Base-by-base conservation (phyloP, 257 asterid species). In the Solanum neorickii region DNA sequence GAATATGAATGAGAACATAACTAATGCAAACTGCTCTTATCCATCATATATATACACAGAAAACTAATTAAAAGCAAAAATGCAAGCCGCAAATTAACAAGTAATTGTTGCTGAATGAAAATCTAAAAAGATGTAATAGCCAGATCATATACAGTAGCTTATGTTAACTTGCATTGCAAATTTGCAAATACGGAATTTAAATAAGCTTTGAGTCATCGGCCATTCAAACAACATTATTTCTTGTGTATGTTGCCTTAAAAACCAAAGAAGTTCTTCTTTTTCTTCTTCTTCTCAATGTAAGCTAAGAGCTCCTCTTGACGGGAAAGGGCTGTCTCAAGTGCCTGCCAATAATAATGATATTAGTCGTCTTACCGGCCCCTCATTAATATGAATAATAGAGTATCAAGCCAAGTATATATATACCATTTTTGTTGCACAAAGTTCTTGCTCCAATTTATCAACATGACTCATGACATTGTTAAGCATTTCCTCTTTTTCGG, bases 191-290 rank as follows among this genome's bases (percentile, higher is more conserved):
- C 9, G 1, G 21, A 49, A 82, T 31, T 47, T 80, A 80, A 42
- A 47, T 82, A 49, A 59, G 89, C 82, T 13, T 70, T 35, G 65
- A 21, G 21, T 75, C 44, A 52, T 87, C 1, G 11, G 77, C 82
- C 83, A 86, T 35, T 86, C 60, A 44, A 75, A 23, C 72, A 90
- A 68, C 84, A 88, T 44, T 80, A 88, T 44, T 80, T 69, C 85
- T 80, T 42, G 42, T 25, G 44, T 41, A 41, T n/a, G 44, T 13
- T 83, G 65, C 12, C 27, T 89, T 84, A 97, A 90, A 95, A 95
- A 31, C 94, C 98, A 35, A 97, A 95, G 87, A 97, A 92, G 93
- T 93, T 94, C 97, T 94, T 95, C 88, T 95, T 97, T 91, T 94
- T 97, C 93, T 95, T 95, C 92, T 94, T 95, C 89, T 94, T 95